These are phyloP conservation scores for Amanita pseudoporphyria DNA, from an alignment of 768 basidiomycete species.

Conservation along the genomic window DNA sequence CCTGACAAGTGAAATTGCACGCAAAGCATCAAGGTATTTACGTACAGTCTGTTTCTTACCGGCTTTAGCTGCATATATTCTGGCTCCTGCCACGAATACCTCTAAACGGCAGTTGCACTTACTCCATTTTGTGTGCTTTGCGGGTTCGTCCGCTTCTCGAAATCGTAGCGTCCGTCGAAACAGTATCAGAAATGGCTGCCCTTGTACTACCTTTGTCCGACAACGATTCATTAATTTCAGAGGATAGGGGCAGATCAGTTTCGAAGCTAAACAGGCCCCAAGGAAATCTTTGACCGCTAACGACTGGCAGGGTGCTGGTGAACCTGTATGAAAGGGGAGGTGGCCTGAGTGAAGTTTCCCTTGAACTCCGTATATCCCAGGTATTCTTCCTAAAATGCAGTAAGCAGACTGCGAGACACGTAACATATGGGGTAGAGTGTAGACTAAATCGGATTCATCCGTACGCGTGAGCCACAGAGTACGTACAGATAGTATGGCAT, in stretches of 20 bases:
- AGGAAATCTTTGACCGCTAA: conserved; percentile 62
- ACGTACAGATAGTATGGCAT: no score
- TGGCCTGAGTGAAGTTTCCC: conserved; percentile 26
- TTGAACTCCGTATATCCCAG: no score
- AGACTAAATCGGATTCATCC: no score
- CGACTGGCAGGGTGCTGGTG: conserved; percentile 52
- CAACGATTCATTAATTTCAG: conserved; percentile 42
- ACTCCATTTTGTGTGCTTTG: conserved; percentile 87
- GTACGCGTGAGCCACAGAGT: no score
- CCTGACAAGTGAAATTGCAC: conserved; percentile 73
- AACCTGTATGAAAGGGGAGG: conserved; percentile 44
- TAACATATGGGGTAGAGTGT: no score
- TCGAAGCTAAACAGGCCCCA: conserved; percentile 49
- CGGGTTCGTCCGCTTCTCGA: conserved; percentile 81
- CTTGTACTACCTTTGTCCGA: conserved; percentile 55
- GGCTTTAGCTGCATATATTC: not conserved
- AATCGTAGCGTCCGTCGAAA: conserved; percentile 57
- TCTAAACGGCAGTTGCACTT: conserved; percentile 97
- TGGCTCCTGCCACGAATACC: conserved; percentile 67
- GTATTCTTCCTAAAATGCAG: no score
- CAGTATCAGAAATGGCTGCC: conserved; percentile 66
- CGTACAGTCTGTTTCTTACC: conserved; percentile 14
- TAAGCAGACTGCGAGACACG: no score
- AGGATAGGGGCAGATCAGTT: conserved; percentile 16
- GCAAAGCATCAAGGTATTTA: conserved; percentile 71